These are phyloP conservation scores for Arxiozyma bovina DNA, from an alignment of 1,139 yeast genomes.

Conservation along the genomic window DNA sequence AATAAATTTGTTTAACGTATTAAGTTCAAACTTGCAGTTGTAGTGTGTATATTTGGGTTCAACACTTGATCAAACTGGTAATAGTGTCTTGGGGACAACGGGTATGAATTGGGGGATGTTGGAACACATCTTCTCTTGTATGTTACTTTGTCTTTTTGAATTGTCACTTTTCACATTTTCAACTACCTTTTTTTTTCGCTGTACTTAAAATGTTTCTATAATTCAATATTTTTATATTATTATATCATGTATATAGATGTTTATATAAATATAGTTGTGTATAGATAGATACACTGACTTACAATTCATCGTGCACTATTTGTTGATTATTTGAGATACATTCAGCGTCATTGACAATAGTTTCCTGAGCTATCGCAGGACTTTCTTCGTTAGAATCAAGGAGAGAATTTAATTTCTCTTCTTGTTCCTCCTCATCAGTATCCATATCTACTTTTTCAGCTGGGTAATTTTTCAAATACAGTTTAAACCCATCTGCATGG, in stretches of 20 bases:
- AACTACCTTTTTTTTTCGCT: no score
- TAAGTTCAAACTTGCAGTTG: background rate
- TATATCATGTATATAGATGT: background rate
- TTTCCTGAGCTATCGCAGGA: background rate
- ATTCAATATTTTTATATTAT: background rate
- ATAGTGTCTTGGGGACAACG: background rate
- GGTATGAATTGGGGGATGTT: background rate
- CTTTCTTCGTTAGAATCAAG: constrained; percentile 9
- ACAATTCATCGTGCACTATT: constrained; percentile 22
- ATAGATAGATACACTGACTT: constrained; percentile 1
- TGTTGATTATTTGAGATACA: constrained; percentile 12
- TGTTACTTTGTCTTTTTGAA: background rate
- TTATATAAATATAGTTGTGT: background rate
- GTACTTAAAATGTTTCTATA: background rate
- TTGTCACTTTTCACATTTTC: background rate
- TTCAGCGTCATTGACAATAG: constrained; percentile 1
- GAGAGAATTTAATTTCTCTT: background rate
- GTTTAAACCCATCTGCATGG: constrained; percentile 43
- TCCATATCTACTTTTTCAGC: constrained; percentile 10
- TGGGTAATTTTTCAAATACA: constrained; percentile 2
- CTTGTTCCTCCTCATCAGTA: constrained; percentile 4
- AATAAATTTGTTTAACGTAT: background rate
- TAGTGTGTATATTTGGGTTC: background rate
- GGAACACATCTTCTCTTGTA: background rate
- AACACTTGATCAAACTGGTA: background rate